Base-by-base conservation (phyloP, 345 rosid genomes). In the Bruguiera gymnorhiza region DNA sequence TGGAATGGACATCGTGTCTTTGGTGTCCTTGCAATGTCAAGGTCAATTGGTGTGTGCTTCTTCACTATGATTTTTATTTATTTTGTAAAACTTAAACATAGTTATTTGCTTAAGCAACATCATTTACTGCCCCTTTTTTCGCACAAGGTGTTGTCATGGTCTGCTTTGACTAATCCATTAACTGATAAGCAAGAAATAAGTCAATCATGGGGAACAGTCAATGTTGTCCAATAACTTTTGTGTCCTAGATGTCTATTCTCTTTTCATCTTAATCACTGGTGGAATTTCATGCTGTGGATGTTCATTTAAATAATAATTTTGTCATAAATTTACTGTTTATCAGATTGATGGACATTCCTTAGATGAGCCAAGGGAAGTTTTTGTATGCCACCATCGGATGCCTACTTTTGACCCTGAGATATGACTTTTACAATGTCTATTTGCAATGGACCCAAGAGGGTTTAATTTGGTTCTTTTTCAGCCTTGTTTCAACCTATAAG, bases 1-100 rank as follows among this genome's bases (percentile, higher is more conserved):
- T 95, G 97, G 99, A 93, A 92, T 63, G 98, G 98, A 24, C 94
- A 88, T 70, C 97, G 97, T 55, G 99, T 95, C 62, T 92, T 90
- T 66, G 99, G 99, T 20, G 98, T 95, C 76, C 93, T 95, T 66
- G 99, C 97, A 39, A 90, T 95, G 98, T 95, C 99, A 53, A 92
- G 98, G 69, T 92, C 99, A 66, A 86, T 95, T 53, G 99, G 99
- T 92, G 80, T 55, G 88, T 59, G 26, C 37, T 72, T 57, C 57
- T 58, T 37, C 52, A 60, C 37, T 26, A 9, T 51, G 54, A 30
- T 24, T 48, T 21, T 27, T 21, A 32, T 19, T 54, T 69, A 32
- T 63, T 51, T 53, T 61, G 16, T 61, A 29, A 51, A n/a, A 54
- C 46, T 37, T 9, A 61, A 15, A 2, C 32, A 53, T 21, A 27